Percentiles rank a stretch among this genome's conserved stretches.
Evolutionary conservation across 2,329 filamentous ascomycete genomes (phyloP).

Genomic region (Achaetomium macrosporum): DNA sequence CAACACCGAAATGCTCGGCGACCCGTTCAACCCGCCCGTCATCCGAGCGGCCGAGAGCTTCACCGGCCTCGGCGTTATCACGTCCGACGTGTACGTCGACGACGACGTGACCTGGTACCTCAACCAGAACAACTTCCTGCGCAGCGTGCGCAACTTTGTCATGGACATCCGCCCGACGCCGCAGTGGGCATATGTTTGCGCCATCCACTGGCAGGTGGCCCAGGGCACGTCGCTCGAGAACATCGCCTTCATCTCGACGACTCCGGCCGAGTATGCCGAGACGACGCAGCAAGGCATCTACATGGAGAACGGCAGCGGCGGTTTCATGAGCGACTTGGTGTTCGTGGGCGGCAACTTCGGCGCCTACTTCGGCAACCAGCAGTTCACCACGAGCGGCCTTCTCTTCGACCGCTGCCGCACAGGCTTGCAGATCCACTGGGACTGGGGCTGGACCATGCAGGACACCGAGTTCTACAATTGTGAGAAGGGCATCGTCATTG

Average conservation of each 20-base stretch:
- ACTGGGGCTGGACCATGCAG: no score
- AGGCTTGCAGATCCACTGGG: no score
- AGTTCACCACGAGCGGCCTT: no score
- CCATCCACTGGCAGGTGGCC: neutral
- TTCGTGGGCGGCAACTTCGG: no score
- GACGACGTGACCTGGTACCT: neutral
- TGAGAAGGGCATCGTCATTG: no score
- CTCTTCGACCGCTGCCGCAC: no score
- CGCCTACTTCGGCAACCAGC: no score
- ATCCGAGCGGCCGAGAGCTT: neutral
- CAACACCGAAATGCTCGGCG: neutral
- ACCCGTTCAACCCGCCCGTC: neutral
- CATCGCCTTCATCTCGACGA: neutral
- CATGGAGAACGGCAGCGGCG: no score
- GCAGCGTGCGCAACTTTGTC: neutral
- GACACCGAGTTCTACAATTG: no score
- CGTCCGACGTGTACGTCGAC: neutral
- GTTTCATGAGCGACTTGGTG: no score
- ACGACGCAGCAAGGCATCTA: no score
- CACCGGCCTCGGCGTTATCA: neutral
- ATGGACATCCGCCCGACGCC: neutral
- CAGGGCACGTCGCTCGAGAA: neutral
- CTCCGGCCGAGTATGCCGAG: no score
- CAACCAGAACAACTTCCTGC: neutral
- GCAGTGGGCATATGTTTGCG: neutral